Evolutionary conservation across 1,284 basidiomycete species (phyloP), one percentile per base, ranked within the genome.

Genomic region (Baeospora myosura): DNA sequence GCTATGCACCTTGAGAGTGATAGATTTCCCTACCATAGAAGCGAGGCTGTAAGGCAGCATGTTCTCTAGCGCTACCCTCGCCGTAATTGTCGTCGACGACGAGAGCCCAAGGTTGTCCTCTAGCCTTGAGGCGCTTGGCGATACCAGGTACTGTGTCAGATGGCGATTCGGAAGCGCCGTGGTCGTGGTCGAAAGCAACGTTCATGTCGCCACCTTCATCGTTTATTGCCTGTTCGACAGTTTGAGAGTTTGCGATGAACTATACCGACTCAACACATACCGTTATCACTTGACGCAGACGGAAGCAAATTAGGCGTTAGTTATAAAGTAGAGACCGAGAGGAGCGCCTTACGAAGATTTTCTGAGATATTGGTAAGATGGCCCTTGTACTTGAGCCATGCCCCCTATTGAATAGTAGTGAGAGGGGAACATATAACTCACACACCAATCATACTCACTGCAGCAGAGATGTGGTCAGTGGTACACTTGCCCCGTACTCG

Each of bases 371-470:
- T 97, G 32, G 84, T 87, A 31, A 98, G 70, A 65, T 98, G 94
- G 0, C 94, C 88, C 60, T 92, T 98, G 72, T 96, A 99, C 71
- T 98, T 98, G 51, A 98, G 69, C 96, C 96, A 98, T 29, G 91
- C 88, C 1, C 93, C 93, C 85, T 88, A 52, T 25, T 38, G 20
- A 28, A 43, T 43, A 42, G 33, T 44, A 38, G 34, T 26, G 38
- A 25, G 20, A 24, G 14, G 39, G 42, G 40, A 25, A 38, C 25
- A 21, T 40, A 20, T 18, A 23, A n/a, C 30, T 21, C 14, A 42
- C 23, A 30, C 3, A 12, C 23, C 20, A 4, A 35, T 40, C 10
- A 38, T n/a, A 62, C 76, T 40, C 52, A 87, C 85, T 22, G 93
- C 94, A 38, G 94, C 93, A 30, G 88, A 92, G 45, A 97, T 97